Base-by-base conservation (phyloP, 2,329 filamentous ascomycete genomes). In the Apiospora marii region DNA sequence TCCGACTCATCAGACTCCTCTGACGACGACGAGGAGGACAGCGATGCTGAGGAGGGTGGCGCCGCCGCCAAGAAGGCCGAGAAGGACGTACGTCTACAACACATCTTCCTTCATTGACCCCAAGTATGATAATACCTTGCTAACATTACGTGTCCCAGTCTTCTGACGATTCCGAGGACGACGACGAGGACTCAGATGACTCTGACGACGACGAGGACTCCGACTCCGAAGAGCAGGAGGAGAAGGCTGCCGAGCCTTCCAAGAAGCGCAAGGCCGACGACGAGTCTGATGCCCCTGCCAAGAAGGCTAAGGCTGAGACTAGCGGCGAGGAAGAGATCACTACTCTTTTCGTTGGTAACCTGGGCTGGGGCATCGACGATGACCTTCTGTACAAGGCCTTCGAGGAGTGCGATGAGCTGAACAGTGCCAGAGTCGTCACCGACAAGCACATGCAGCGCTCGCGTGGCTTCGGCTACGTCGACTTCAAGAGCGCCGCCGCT, bases 381-480 rank as follows among this genome's bases (percentile, higher is more conserved):
- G 91, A 95, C 76, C 90, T 90, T 85, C 91, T 98, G 75, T 88
- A 89, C 77, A 89, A 92, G 78, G 93, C 96, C 82, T 98, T 98
- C 86, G 90, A 95, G 86, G 85, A 89, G 75, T 96, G 92, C 79
- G 92, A 92, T 75, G 92, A 92, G 80, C 87, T 97, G 72, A 85
- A 87, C 76, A 89, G 90, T 78, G 92, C 92, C 76, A 92, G 94
- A 78, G 91, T 98, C 80, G 93, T 98, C 82, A 95, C 91, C 78
- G 94, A 97, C 86, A 92, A 92, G 82, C 90, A 92, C 72, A 89
- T 88, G 80, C 93, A 94, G 79, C 92, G 94, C 81, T 96, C 95
- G 84, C 95, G 95, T 85, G 95, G 94, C 76, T 98, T 97, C 83
- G 95, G 95, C 74, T 98, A 98, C 82, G 93, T 98, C 79, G 95